Conservation (phyloP, 768 basidiomycete genomes). For the Tubosaeta sp. region DNA sequence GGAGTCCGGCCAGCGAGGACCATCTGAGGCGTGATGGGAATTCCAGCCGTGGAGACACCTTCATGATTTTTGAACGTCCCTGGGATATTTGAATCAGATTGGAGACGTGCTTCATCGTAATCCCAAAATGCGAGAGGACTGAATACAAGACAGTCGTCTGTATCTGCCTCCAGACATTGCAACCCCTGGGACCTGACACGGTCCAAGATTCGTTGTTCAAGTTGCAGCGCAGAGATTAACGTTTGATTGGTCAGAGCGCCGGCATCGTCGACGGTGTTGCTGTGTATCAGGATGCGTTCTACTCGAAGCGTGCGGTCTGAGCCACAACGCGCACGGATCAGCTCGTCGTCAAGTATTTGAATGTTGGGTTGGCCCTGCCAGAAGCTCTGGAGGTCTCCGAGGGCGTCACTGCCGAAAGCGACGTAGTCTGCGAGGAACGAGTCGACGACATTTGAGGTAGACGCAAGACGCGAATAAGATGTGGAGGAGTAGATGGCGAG, state of each 20-base stretch:
- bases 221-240: slow-evolving; percentile 56
- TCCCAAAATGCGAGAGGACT: slow-evolving; percentile 77
- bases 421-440: slow-evolving; percentile 53
- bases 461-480: slow-evolving; percentile 52
- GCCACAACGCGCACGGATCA: slow-evolving; percentile 68
- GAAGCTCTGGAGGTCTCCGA: slow-evolving; percentile 63
- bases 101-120: slow-evolving; percentile 52
- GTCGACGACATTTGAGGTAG: slow-evolving; percentile 56
- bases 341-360: slow-evolving; percentile 63
- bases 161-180: slow-evolving; percentile 50
- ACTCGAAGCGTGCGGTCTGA: slow-evolving; percentile 67
- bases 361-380: slow-evolving; percentile 67
- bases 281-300: slow-evolving; percentile 72
- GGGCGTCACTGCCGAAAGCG: slow-evolving; percentile 48
- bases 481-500: slow-evolving; percentile 79
- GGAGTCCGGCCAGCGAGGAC: slow-evolving; percentile 66
- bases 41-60: slow-evolving; percentile 50
- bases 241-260: slow-evolving; percentile 59
- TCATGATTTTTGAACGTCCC: slow-evolving; percentile 57
- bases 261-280: slow-evolving; percentile 37
- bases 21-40: slow-evolving; percentile 69
- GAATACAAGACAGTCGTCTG: slow-evolving; percentile 61
- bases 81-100: slow-evolving; percentile 52
- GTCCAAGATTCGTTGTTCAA: slow-evolving; percentile 57
- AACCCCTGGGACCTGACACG: slow-evolving; percentile 36